A percentile compares a stretch with the other conserved stretches of the same genome.
Conservation (phyloP, 805 yeast species). For the Zygoascus biomembranicola region DNA sequence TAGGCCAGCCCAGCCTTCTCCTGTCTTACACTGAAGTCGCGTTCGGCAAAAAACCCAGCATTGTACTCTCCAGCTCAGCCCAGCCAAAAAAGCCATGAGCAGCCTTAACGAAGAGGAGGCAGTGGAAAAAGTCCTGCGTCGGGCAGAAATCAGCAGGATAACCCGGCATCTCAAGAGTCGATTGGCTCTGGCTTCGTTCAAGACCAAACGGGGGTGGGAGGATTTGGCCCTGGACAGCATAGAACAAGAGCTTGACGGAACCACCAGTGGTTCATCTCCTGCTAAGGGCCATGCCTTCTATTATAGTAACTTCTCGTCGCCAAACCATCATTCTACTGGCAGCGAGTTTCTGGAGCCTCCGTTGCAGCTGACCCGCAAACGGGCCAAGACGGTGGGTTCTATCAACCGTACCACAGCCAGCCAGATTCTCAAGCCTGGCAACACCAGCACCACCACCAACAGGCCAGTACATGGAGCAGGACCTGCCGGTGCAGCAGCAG, state of each 20-base stretch:
- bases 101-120: slow-evolving; percentile 16
- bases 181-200: slow-evolving; percentile 34
- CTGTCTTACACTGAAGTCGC: neutral
- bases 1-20: neutral
- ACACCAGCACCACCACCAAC: neutral
- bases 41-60: neutral
- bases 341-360: slow-evolving; percentile 3
- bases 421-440: neutral
- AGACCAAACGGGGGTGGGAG: slow-evolving; percentile 34
- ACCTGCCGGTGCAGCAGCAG: neutral
- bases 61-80: neutral
- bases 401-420: neutral
- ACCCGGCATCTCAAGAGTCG: slow-evolving; percentile 35
- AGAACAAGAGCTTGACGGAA: slow-evolving; percentile 26
- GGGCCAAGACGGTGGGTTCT: neutral
- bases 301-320: neutral
- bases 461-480: no score
- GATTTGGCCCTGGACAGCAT: slow-evolving; percentile 28
- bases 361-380: neutral
- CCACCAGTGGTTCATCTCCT: neutral
- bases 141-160: slow-evolving; percentile 35
- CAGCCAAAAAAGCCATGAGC: neutral
- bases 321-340: neutral
- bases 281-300: neutral
- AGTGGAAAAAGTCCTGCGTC: slow-evolving; percentile 31